Percentiles rank a stretch among this genome's conserved stretches.
phyloP scores from a whole-genome alignment of 495 filamentous ascomycete species.

The Cairneyella variabilis region DNA sequence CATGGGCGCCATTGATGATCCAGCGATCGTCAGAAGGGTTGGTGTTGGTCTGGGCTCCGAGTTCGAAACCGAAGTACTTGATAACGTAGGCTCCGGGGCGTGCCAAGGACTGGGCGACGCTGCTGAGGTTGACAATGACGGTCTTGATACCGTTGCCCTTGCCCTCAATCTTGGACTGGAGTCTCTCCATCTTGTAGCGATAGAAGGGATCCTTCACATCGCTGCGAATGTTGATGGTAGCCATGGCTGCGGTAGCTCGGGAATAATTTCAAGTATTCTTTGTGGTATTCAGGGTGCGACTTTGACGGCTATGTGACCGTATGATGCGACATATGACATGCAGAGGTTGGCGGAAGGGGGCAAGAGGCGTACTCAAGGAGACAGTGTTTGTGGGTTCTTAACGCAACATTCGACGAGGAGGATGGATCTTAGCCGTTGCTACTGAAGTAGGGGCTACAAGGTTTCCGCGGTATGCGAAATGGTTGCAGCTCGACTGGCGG shows the following conservation, averaged over 20 bases:
- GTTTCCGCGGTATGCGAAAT: conserved; percentile 88
- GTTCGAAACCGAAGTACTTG: conserved; percentile 99
- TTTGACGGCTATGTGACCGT: conserved; percentile 39
- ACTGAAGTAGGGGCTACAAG: conserved; percentile 71
- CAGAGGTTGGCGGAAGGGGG: conserved; percentile 27
- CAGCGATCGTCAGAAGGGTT: conserved; percentile 97
- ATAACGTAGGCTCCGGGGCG: conserved; percentile 93
- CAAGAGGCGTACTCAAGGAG: conserved; percentile 33
- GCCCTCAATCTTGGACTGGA: conserved; percentile 98
- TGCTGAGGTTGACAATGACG: conserved; percentile 94
- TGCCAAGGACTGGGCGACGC: conserved; percentile 86
- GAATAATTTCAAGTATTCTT: conserved; percentile 23
- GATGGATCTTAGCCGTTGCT: conserved; percentile 68
- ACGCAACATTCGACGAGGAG: conserved; percentile 42
- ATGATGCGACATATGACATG: conserved; percentile 45
- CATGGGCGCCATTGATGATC: conserved; percentile 99
- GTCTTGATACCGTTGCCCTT: conserved; percentile 99
- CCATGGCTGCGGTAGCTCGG: conserved; percentile 57
- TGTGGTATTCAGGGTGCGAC: conserved; percentile 27
- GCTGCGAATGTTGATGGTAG: conserved; percentile 94
- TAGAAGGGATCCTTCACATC: conserved; percentile 99
- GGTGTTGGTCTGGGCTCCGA: conserved; percentile 96
- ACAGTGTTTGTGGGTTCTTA: conserved; percentile 42
- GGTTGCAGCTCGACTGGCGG: conserved; percentile 89
- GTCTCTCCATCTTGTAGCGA: conserved; percentile 99